phyloP scores from a whole-genome alignment of 495 filamentous ascomycete genomes.

The Neurospora tetraspora region DNA sequence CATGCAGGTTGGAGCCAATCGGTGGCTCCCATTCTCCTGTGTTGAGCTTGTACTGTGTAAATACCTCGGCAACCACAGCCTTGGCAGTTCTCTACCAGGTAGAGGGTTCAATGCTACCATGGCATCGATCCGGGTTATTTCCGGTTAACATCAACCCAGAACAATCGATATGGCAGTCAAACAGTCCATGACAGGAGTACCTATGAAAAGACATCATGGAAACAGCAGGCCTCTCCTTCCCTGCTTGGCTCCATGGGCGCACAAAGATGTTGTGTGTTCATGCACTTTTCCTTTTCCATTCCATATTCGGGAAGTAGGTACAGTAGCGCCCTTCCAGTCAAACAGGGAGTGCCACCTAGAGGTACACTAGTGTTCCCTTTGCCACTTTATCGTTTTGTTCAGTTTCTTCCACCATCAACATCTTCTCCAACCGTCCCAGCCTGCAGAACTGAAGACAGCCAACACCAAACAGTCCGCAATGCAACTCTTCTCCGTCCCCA shows the following conservation, averaged over 20 bases:
- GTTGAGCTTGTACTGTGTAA: no score
- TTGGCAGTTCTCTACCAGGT: no score
- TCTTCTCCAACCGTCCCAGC: neutral
- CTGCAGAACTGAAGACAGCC: neutral
- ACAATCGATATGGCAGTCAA: neutral
- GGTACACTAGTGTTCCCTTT: neutral
- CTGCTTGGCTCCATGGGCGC: neutral
- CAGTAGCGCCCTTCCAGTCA: neutral
- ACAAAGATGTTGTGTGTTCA: neutral
- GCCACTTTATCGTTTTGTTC: neutral
- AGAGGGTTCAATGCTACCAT: neutral
- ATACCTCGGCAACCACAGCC: no score
- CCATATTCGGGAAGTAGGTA: neutral
- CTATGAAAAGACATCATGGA: neutral
- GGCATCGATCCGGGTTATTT: neutral
- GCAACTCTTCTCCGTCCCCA: conserved; percentile 55
- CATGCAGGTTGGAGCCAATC: neutral
- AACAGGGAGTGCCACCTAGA: neutral
- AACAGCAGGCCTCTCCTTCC: no score
- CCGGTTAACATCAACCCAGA: neutral
- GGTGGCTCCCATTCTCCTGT: neutral
- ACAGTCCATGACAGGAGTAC: neutral
- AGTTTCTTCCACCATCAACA: neutral
- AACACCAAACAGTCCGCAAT: conserved; percentile 23
- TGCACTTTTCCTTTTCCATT: neutral